A percentile compares a stretch with the other conserved stretches of the same genome.
phyloP scores from a whole-genome alignment of 2,329 filamentous ascomycete genomes.

The Talaromyces sp. region DNA sequence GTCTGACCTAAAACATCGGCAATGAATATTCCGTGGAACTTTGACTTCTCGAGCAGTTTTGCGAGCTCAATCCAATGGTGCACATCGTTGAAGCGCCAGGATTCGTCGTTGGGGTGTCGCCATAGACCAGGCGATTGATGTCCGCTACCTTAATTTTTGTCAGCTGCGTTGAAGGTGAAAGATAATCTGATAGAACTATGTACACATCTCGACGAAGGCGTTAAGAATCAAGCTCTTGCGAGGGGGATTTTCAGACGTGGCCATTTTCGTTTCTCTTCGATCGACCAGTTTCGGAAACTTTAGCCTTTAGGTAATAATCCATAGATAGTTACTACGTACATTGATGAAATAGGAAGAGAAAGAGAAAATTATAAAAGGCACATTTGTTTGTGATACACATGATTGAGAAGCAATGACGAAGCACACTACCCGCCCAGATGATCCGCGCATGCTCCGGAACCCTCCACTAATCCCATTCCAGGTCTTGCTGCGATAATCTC shows the following conservation, averaged over 20 bases:
- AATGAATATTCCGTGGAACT: slow-evolving; percentile 66
- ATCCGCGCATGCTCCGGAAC: neutral
- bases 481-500: neutral
- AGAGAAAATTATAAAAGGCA: neutral
- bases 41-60: slow-evolving; percentile 57
- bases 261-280: slow-evolving; percentile 15
- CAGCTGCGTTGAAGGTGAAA: neutral
- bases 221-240: slow-evolving; percentile 50
- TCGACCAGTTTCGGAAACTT: neutral
- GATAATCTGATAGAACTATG: slow-evolving; percentile 8
- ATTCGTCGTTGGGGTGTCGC: slow-evolving; percentile 63
- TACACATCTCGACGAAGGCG: slow-evolving; percentile 52
- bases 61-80: slow-evolving; percentile 61
- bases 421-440: neutral
- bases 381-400: neutral
- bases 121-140: slow-evolving; percentile 58
- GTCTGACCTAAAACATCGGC: slow-evolving; percentile 58
- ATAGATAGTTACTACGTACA: neutral
- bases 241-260: slow-evolving; percentile 22
- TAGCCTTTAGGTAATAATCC: neutral
- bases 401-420: neutral
- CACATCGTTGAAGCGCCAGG: slow-evolving; percentile 58
- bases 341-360: neutral
- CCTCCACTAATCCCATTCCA: neutral
- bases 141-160: slow-evolving; percentile 39